Evolutionary conservation across 495 filamentous ascomycete species (phyloP).

Genomic region (Penicillium soppii): DNA sequence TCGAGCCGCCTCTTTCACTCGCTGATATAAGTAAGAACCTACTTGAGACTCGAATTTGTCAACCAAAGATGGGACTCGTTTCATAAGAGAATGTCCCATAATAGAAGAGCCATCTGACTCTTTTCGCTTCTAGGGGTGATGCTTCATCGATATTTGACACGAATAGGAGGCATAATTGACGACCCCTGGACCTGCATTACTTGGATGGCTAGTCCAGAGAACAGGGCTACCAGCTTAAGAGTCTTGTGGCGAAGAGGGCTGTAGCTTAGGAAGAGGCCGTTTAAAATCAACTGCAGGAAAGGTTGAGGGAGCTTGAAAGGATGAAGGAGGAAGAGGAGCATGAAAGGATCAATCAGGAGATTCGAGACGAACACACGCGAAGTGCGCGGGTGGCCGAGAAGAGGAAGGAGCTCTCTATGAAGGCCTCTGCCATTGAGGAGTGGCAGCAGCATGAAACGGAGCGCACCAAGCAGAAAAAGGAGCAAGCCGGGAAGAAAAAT

Average conservation of each 20-base stretch:
- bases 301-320: conserved; percentile 14
- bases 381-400: conserved; percentile 26
- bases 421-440: conserved; percentile 25
- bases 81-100: too few species aligned
- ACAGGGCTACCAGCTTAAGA: conserved; percentile 29
- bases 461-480: conserved; percentile 22
- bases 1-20: too few species aligned
- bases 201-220: too few species aligned
- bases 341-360: conserved; percentile 22
- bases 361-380: conserved; percentile 23
- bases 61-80: too few species aligned
- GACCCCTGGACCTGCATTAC: too few species aligned
- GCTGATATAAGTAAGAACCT: too few species aligned
- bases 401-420: conserved; percentile 34
- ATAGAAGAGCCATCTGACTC: too few species aligned
- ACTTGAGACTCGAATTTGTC: too few species aligned
- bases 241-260: conserved; percentile 31
- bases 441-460: conserved; percentile 55
- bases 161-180: too few species aligned
- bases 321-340: conserved; percentile 17
- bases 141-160: too few species aligned
- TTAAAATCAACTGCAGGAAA: conserved; percentile 13
- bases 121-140: too few species aligned
- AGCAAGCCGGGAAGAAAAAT: too few species aligned
- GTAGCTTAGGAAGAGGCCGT: conserved; percentile 29